Base-by-base conservation (phyloP, 192 early-diverging fungal genomes). In the Rhizophagus prolifer region DNA sequence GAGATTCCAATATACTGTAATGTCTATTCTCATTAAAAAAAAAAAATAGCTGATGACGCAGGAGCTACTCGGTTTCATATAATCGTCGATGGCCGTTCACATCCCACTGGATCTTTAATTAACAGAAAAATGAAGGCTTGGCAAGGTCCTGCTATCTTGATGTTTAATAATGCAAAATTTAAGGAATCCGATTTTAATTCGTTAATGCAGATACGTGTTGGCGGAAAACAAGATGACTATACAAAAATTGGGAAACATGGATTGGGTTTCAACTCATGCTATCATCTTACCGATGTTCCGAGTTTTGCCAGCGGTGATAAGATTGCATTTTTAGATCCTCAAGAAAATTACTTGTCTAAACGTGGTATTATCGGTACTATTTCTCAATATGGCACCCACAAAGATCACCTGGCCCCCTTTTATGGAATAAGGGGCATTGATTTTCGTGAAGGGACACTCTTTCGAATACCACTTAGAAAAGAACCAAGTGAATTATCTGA, bases 161-260 rank as follows among this genome's bases (percentile, higher is more conserved):
- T 81, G 6, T 81, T 70, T 36, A 81, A 81, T 64, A 36, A 81
- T 58, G 75, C 70, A 41, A 30, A 58, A 58, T 81, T 81, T 34
- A 31, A 31, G 31, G 31, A 31, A 31, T 31, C 31, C 31, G 76
- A 72, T 34, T 81, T 81, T 31, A 5, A 63, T n/a, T 75, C 69
- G 2, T 19, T 81, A 4, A 62, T 58, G 70, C 59, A 73, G 47
- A 30, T 81, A 2, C 74, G 79, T 44, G 76, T 71, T 21, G 79
- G 79, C 9, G 75, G 68, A 67, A 73, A 77, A 64, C 46, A 58
- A 30, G 9, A 19, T 21, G 58, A 41, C 36, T 28, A 19, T 66
- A 41, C 41, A 30, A 25, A 14, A 10, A 58, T 66, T 36, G 44
- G 69, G 12, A 78, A 54, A 30, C 74, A 54, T 13, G 54, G 50